A percentile compares a stretch with the other conserved stretches of the same genome.
Conservation (phyloP, 768 basidiomycete species). For the Polyporus arcularius region DNA sequence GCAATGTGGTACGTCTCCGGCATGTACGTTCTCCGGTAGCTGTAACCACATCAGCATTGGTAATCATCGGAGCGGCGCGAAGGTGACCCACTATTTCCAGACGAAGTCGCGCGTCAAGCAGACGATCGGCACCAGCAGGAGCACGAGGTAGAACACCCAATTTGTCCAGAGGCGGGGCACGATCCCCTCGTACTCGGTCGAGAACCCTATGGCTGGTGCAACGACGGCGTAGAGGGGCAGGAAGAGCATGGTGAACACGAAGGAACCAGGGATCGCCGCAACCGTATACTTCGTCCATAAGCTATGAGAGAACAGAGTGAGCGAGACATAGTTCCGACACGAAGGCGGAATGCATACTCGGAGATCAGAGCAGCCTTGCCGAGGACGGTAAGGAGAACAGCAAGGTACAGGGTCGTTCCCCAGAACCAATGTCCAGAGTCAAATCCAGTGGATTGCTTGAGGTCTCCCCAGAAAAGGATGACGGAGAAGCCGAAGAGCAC, state of each 20-base stretch:
- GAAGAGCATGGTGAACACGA: slow-evolving; percentile 94
- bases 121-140: slow-evolving; percentile 80
- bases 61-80: background rate
- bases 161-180: slow-evolving; percentile 91
- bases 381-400: slow-evolving; percentile 90
- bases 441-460: slow-evolving; percentile 76
- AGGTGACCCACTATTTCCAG: slow-evolving; percentile 89
- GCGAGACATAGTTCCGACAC: background rate
- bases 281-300: slow-evolving; percentile 99
- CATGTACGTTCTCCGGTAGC: slow-evolving; percentile 87
- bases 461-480: slow-evolving; percentile 90
- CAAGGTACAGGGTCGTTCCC: slow-evolving; percentile 95
- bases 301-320: slow-evolving; percentile 41
- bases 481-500: slow-evolving; percentile 86
- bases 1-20: slow-evolving; percentile 97
- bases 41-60: slow-evolving; percentile 32
- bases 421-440: slow-evolving; percentile 98
- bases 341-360: slow-evolving; percentile 64
- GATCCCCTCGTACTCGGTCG: slow-evolving; percentile 86
- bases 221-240: slow-evolving; percentile 88
- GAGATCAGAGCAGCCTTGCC: slow-evolving; percentile 97
- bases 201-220: slow-evolving; percentile 86
- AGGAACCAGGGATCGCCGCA: slow-evolving; percentile 97
- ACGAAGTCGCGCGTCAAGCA: slow-evolving; percentile 87
- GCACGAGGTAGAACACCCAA: slow-evolving; percentile 85